phyloP scores from a whole-genome alignment of 1,284 basidiomycete species.

The Naganishia cerealis region DNA sequence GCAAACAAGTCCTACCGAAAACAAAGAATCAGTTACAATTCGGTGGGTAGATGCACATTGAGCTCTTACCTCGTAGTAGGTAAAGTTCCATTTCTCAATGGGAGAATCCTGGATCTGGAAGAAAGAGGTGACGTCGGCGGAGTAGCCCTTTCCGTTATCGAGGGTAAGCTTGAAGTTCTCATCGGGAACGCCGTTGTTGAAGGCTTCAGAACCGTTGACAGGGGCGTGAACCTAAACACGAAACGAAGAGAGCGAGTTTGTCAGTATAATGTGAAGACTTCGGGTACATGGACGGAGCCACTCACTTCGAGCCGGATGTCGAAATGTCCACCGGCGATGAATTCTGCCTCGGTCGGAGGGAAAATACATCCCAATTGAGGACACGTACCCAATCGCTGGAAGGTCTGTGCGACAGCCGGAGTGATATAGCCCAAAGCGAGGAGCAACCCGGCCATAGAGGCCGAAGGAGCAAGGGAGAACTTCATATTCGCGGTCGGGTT shows the following conservation, averaged over 20 bases:
- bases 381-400: slow-evolving; percentile 47
- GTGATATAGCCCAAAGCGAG: slow-evolving; percentile 27
- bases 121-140: slow-evolving; percentile 48
- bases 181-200: slow-evolving; percentile 50
- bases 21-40: background rate
- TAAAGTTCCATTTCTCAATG: slow-evolving; percentile 46
- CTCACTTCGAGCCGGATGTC: slow-evolving; percentile 40
- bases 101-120: slow-evolving; percentile 45
- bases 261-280: background rate
- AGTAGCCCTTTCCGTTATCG: slow-evolving; percentile 42
- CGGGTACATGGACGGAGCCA: background rate
- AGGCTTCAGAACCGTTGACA: slow-evolving; percentile 53
- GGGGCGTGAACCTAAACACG: slow-evolving; percentile 53
- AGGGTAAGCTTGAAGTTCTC: slow-evolving; percentile 49
- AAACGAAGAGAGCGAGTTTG: background rate
- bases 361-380: slow-evolving; percentile 52
- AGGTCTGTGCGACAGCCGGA: slow-evolving; percentile 28
- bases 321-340: slow-evolving; percentile 45
- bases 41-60: background rate
- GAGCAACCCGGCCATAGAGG: slow-evolving; percentile 18
- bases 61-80: slow-evolving; percentile 39
- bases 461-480: slow-evolving; percentile 20
- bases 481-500: background rate
- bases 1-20: slow-evolving; percentile 49
- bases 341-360: slow-evolving; percentile 50